A percentile compares a stretch with the other conserved stretches of the same genome.
Conservation (phyloP, 306 rosid species). For the Sophora flavescens region DNA sequence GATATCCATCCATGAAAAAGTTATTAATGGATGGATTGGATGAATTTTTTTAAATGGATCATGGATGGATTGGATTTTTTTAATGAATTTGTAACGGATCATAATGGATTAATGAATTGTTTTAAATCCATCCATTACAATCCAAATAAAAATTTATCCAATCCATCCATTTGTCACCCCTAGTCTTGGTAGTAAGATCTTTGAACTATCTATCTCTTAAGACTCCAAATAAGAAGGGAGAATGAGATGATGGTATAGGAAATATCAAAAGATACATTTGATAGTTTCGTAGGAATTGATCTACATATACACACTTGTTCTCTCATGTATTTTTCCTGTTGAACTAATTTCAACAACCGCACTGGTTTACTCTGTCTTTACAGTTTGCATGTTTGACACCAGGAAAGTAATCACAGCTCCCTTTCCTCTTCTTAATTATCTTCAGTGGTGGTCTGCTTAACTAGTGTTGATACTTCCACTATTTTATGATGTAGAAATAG, state of each 20-base stretch:
- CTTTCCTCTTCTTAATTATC: constrained; percentile 26
- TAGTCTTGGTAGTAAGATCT: constrained; percentile 6
- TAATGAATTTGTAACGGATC: no score
- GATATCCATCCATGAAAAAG: no score
- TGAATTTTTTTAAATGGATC: no score
- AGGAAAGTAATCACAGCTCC: constrained; percentile 11
- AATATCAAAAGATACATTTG: constrained; percentile 3
- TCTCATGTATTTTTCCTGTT: not conserved
- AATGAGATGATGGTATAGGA: not conserved
- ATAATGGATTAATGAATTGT: no score
- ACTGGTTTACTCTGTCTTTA: constrained; percentile 14
- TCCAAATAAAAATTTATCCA: no score
- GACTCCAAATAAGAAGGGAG: not conserved
- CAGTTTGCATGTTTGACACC: constrained; percentile 26
- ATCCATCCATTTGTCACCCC: no score
- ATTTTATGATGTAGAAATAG: not conserved
- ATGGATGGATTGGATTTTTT: no score
- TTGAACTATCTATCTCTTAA: not conserved
- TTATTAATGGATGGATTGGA: no score
- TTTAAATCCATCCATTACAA: no score
- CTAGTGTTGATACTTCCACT: not conserved
- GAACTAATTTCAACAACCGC: constrained; percentile 8
- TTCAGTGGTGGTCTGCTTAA: constrained; percentile 15
- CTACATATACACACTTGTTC: not conserved
- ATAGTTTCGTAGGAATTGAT: constrained; percentile 26